phyloP scores from a whole-genome alignment of 139 green algal species.

The Trebouxia sp. region DNA sequence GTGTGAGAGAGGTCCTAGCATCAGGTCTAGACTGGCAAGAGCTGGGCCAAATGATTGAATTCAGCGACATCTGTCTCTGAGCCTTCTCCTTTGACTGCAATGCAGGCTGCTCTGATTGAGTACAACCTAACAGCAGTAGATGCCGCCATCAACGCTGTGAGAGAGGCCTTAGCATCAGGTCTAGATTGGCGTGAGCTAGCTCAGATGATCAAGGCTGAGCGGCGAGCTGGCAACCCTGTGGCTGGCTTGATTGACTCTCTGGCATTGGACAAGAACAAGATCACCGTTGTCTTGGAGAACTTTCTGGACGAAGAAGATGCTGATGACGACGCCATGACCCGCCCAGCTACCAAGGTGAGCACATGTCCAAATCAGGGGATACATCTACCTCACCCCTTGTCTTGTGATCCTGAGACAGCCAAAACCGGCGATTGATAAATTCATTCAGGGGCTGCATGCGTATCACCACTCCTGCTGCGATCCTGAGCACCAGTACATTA shows the following conservation, averaged over 20 bases:
- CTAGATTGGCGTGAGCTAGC: slow-evolving; percentile 85
- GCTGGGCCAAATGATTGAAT: slow-evolving; percentile 71
- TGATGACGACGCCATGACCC: slow-evolving; percentile 59
- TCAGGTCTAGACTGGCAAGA: slow-evolving; percentile 81
- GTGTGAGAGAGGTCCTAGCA: slow-evolving; percentile 81
- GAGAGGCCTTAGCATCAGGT: slow-evolving; percentile 71
- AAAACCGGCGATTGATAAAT: no score
- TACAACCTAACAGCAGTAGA: slow-evolving; percentile 90
- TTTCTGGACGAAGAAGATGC: slow-evolving; percentile 70
- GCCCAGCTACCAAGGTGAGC: slow-evolving; percentile 68
- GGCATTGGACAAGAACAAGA: slow-evolving; percentile 73
- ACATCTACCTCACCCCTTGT: not conserved
- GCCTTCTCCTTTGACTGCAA: not conserved
- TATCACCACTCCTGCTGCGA: no score
- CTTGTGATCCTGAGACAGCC: not conserved
- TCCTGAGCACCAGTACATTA: no score
- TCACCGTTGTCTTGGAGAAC: slow-evolving; percentile 84
- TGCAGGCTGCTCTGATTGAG: slow-evolving; percentile 75
- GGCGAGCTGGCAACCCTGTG: slow-evolving; percentile 88
- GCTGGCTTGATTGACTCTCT: slow-evolving; percentile 77
- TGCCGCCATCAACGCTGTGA: slow-evolving; percentile 81
- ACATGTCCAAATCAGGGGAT: not conserved
- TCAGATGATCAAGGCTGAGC: slow-evolving; percentile 68
- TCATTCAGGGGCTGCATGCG: no score
- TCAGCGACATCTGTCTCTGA: no score